Evolutionary conservation across 257 asterid species (phyloP), one percentile per base, ranked within the genome.

Genomic region (Plantago elongata): DNA sequence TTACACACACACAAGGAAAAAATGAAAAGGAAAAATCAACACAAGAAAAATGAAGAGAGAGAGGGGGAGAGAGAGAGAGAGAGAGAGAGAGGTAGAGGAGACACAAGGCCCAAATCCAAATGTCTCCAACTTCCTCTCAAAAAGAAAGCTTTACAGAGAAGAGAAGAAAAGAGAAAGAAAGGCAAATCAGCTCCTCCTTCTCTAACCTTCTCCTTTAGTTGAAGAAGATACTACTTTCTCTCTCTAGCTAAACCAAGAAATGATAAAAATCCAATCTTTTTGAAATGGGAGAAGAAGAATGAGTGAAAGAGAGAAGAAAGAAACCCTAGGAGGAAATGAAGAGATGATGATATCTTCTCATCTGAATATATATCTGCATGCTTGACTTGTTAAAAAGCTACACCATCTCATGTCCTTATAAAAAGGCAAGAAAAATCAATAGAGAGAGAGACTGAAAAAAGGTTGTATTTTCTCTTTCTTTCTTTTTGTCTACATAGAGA

Each of bases 71-170:
- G 44, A 22, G 50, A 55, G 46, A 49, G 13, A 55, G 71, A n/a
- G 14, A 64, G 57, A 51, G 14, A 76, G 88, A 85, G 95, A 86
- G 96, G 90, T 30, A 81, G 90, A 82, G 79, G 88, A 86, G 96
- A 86, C 96, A 86, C 83, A 63, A 83, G 96, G 88, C 81, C 86
- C 40, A 49, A 75, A 78, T 82, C 87, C 91, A 84, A 89, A 80
- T 82, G 90, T 86, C 86, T 80, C 84, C 75, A 76, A 62, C 81
- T 85, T 74, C 95, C 90, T 82, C 96, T 83, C 92, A 46, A 38
- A 70, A 43, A 46, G 37, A 57, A 18, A 8, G 9, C 13, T 63
- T 14, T 51, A 69, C 49, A 49, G 77, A 74, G 69, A 65, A 74
- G 69, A 65, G 76, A 71, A 76, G 71, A 75, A 70, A 58, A 79